Percentiles rank a stretch among this genome's conserved stretches.
Evolutionary conservation across 108 stramenopile genomes (phyloP).

Genomic region (Cylindrotheca fusiformis): DNA sequence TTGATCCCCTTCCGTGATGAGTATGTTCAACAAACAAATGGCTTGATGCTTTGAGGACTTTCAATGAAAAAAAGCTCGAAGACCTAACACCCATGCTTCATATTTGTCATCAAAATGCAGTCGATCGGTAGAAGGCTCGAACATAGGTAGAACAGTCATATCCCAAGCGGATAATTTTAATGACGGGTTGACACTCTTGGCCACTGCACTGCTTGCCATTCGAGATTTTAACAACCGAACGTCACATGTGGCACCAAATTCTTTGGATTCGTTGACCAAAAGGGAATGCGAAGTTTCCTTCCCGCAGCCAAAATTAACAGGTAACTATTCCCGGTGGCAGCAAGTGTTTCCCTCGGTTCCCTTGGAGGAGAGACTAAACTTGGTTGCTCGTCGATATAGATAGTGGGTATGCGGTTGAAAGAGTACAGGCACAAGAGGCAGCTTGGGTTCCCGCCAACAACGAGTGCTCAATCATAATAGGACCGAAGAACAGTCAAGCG

Average conservation of each 20-base stretch:
- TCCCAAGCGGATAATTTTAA: neutral
- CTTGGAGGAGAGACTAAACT: too few relatives aligned
- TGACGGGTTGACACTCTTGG: constrained; percentile 3
- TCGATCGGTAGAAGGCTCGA: neutral
- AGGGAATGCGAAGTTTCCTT: neutral
- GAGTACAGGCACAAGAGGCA: neutral
- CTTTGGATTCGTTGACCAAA: neutral
- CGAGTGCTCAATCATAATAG: neutral
- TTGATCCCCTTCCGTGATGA: constrained; percentile 11
- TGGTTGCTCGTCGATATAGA: too few relatives aligned
- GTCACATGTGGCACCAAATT: neutral
- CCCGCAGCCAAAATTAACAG: neutral
- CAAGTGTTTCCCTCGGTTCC: too few relatives aligned
- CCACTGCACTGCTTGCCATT: neutral
- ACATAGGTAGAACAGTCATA: neutral
- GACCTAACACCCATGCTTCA: neutral
- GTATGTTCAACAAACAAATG: constrained; percentile 1
- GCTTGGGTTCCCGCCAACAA: neutral
- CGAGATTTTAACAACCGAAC: constrained; percentile 1
- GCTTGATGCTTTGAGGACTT: neutral
- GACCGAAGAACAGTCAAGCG: neutral
- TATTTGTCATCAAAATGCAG: neutral
- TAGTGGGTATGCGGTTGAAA: neutral
- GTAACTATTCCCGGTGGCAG: neutral
- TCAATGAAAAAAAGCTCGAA: neutral